These are phyloP conservation scores for Lentinula guzmanii DNA, from an alignment of 768 basidiomycete species.

Conservation along the genomic window DNA sequence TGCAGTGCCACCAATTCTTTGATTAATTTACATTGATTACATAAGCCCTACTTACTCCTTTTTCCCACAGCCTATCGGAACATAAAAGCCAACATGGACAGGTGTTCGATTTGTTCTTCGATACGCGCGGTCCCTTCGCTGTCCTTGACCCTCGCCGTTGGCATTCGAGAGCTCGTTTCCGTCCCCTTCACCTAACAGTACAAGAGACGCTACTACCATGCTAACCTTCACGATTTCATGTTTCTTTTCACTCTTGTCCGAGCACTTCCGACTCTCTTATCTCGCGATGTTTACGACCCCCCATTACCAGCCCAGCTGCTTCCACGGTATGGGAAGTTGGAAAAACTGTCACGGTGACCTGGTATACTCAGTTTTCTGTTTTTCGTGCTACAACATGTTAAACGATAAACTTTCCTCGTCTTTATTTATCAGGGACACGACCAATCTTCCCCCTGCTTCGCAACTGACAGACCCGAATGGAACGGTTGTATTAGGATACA, in stretches of 20 bases:
- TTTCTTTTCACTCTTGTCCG: constrained; percentile 16
- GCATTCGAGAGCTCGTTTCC: neutral
- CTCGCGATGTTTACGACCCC: constrained; percentile 45
- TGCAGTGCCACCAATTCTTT: neutral
- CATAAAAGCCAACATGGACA: constrained; percentile 8
- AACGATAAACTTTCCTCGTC: neutral
- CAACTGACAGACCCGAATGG: constrained; percentile 45
- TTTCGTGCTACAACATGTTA: neutral
- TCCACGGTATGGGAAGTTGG: constrained; percentile 40
- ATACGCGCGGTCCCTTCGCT: constrained; percentile 1
- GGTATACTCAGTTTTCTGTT: constrained; percentile 25
- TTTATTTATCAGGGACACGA: constrained; percentile 38
- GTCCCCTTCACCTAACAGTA: neutral
- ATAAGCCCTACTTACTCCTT: neutral
- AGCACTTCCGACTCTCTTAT: constrained; percentile 15
- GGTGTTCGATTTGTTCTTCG: constrained; percentile 5
- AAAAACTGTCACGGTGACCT: constrained; percentile 40
- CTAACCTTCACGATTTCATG: constrained; percentile 11
- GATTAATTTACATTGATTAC: neutral
- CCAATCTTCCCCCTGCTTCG: constrained; percentile 35
- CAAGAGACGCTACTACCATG: constrained; percentile 10
- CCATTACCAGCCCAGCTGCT: constrained; percentile 35
- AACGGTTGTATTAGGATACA: constrained; percentile 44
- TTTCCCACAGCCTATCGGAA: neutral
- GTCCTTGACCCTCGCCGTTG: neutral